Evolutionary conservation across 2,329 filamentous ascomycete species (phyloP).

Genomic region (Colletotrichum navitas): DNA sequence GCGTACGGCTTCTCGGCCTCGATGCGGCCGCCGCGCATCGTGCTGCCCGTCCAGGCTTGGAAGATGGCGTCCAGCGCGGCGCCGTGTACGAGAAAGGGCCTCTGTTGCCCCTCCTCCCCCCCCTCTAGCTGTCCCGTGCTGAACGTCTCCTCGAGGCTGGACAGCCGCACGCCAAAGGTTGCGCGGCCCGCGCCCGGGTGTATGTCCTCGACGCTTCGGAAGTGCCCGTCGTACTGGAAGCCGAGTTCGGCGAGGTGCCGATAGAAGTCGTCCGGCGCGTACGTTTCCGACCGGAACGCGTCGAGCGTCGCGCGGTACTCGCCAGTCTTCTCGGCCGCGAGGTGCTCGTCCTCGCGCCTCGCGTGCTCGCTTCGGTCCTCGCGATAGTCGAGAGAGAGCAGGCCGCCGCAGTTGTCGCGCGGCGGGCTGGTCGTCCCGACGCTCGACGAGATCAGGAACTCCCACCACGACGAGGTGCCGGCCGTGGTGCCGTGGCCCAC

Average conservation of each 20-base stretch:
- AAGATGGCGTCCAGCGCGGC: constrained; percentile 12
- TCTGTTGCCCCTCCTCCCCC: neutral
- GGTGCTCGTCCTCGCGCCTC: neutral
- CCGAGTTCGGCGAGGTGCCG: neutral
- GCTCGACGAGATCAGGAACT: constrained; percentile 21
- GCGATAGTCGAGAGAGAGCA: neutral
- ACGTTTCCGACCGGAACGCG: neutral
- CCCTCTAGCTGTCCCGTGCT: constrained; percentile 2
- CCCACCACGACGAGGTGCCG: constrained; percentile 1
- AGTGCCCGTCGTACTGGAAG: constrained; percentile 6
- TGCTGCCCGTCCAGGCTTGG: neutral
- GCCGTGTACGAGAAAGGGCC: constrained; percentile 10
- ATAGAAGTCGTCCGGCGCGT: constrained; percentile 13
- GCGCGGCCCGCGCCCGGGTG: constrained; percentile 7
- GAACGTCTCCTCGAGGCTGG: constrained; percentile 8
- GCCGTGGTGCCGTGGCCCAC: no score
- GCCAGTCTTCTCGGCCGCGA: no score
- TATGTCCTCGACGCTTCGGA: constrained; percentile 8
- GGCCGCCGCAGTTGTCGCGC: constrained; percentile 1
- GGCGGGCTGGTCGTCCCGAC: constrained; percentile 1
- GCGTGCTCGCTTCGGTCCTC: neutral
- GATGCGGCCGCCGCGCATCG: neutral
- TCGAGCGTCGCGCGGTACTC: no score
- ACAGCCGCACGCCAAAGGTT: constrained; percentile 3
- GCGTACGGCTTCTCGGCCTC: neutral